Base-by-base conservation (phyloP, 192 early-diverging fungal genomes). In the Polychytrium aggregatum region DNA sequence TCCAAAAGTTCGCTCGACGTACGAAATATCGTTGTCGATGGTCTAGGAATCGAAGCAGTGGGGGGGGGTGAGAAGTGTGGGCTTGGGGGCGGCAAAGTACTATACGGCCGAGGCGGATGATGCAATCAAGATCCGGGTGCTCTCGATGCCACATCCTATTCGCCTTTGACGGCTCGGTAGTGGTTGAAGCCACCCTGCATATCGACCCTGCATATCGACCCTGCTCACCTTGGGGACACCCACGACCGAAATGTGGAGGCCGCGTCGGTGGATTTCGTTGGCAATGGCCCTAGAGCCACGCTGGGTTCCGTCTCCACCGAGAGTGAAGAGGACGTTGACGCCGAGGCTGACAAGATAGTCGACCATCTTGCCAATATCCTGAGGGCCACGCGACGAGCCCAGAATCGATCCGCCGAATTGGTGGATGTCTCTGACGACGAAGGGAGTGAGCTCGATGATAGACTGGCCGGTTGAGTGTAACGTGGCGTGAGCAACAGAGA, bases 301-400 rank as follows among this genome's bases (percentile, higher is more conserved):
- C 41, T 63, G 60, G 10, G 62, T 64, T 10, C 62, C 62, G 35
- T 64, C 62, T 14, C 62, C 62, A 29, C 62, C 62, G 18, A 62
- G 53, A 1, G 60, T 60, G 37, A 62, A 62, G 9, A 62, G 49
- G 18, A 62, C 31, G n/a, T 26, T 39, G 40, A 62, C 47, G 1
- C 43, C 55, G 16, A 58, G 41, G 37, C 37, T 37, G 25, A 44
- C 33, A 1, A 62, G 44, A 37, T 48, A 60, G 33, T 56, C 53
- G 28, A 57, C 46, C 60, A 62, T 62, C 20, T 37, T 41, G 18
- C 28, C 30, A 31, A 48, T 31, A 27, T 41, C 46, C 25, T 62
- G 60, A n/a, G 46, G 55, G 2, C 60, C 56, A 16, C 60, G 35
- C 27, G 53, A 57, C 7, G 46, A 33, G n/a, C 59, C 59, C 1